Percentiles rank a stretch among this genome's conserved stretches.
These are phyloP conservation scores for Magnaporthiopsis incrustans DNA, from an alignment of 2,329 filamentous ascomycete genomes.

Conservation along the genomic window DNA sequence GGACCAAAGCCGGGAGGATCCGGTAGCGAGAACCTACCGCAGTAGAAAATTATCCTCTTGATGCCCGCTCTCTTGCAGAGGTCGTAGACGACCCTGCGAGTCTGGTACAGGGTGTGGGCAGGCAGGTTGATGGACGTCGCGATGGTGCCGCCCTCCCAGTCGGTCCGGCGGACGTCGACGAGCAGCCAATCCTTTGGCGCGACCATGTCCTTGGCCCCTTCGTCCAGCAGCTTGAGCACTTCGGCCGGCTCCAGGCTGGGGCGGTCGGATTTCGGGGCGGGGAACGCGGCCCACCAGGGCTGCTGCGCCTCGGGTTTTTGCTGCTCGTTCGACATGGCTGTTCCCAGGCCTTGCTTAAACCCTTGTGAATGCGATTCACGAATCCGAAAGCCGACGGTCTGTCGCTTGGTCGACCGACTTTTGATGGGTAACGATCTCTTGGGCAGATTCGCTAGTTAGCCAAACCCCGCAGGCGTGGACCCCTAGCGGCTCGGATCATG, in stretches of 20 bases:
- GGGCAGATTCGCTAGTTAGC: too few relatives aligned
- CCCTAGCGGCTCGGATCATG: too few relatives aligned
- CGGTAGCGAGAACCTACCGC: constrained; percentile 29
- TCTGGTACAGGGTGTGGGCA: constrained; percentile 45
- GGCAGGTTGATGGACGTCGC: constrained; percentile 49
- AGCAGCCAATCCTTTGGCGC: constrained; percentile 32
- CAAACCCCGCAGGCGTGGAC: too few relatives aligned
- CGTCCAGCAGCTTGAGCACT: constrained; percentile 32
- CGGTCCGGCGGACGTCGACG: constrained; percentile 44
- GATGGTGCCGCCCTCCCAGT: constrained; percentile 54
- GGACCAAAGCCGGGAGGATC: neutral
- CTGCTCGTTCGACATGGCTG: neutral
- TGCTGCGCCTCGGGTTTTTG: neutral
- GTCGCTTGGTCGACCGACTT: too few relatives aligned
- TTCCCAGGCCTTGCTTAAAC: neutral
- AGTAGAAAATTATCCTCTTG: constrained; percentile 45
- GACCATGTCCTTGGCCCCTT: constrained; percentile 20
- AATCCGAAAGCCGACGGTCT: too few relatives aligned
- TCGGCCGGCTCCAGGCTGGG: constrained; percentile 29
- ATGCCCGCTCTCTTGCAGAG: constrained; percentile 42
- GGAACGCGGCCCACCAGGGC: constrained; percentile 33
- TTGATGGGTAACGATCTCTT: too few relatives aligned
- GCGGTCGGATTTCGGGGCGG: constrained; percentile 32
- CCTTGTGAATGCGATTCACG: too few relatives aligned
- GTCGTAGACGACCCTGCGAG: constrained; percentile 37